These are phyloP conservation scores for Echinochloa phyllopogon DNA, from an alignment of 176 grass and related monocot species.

Conservation along the genomic window DNA sequence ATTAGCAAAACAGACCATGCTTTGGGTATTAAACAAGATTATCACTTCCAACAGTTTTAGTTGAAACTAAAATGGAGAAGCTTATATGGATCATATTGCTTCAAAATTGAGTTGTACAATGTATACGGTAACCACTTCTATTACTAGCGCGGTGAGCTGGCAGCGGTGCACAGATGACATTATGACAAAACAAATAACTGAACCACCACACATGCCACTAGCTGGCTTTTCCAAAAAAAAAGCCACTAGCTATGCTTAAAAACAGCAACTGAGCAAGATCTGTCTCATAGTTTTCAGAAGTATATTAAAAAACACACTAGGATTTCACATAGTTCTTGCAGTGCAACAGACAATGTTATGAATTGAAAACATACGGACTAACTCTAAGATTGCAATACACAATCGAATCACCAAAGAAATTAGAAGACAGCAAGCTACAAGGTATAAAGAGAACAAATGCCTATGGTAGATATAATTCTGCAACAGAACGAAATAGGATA, in stretches of 20 bases:
- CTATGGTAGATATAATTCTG: not conserved
- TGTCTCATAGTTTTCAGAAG: not conserved
- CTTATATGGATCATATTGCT: slow-evolving; percentile 7
- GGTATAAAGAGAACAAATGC: not conserved
- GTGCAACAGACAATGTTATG: not conserved
- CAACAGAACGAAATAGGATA: slow-evolving; percentile 5
- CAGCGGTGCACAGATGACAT: not conserved
- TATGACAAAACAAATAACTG: not conserved
- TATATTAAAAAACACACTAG: not conserved
- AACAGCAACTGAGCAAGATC: not conserved
- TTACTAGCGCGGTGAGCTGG: not conserved
- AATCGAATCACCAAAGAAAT: not conserved
- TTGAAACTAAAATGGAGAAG: slow-evolving; percentile 7
- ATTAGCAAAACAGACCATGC: slow-evolving; percentile 25
- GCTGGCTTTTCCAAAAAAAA: not conserved
- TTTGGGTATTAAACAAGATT: slow-evolving; percentile 17
- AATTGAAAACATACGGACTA: not conserved
- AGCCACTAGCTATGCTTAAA: not conserved
- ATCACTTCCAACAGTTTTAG: slow-evolving; percentile 25
- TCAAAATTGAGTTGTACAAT: slow-evolving; percentile 7
- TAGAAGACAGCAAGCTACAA: not conserved
- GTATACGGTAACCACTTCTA: slow-evolving; percentile 5
- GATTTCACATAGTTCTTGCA: not conserved
- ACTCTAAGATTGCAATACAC: not conserved
- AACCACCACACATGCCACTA: not conserved